Conservation (phyloP, 1,284 basidiomycete species). For the Papiliotrema laurentii region DNA sequence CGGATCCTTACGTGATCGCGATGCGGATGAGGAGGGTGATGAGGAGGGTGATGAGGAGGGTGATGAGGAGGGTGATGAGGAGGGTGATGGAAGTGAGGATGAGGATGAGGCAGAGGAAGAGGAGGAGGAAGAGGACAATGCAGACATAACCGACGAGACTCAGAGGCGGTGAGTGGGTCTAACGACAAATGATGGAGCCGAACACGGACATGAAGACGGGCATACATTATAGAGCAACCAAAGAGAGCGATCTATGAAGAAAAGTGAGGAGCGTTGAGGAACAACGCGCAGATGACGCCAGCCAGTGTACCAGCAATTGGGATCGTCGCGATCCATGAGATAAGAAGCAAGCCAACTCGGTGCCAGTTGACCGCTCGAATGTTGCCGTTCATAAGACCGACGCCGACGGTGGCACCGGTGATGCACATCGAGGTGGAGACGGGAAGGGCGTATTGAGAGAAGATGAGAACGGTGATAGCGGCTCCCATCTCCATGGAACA, state of each 20-base stretch:
- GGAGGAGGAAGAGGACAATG: background rate
- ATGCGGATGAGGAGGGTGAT: background rate
- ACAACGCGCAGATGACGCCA: slow-evolving; percentile 40
- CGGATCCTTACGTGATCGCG: background rate
- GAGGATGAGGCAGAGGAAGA: background rate
- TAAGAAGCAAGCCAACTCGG: slow-evolving; percentile 29
- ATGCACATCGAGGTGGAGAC: slow-evolving; percentile 51
- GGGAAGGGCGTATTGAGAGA: slow-evolving; percentile 48
- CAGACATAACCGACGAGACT: background rate
- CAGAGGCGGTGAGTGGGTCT: too few species aligned
- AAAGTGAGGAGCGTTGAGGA: slow-evolving; percentile 47
- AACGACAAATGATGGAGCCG: too few species aligned
- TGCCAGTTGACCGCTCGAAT: slow-evolving; percentile 46
- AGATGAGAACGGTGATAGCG: slow-evolving; percentile 49
- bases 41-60: background rate
- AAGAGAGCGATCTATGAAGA: too few species aligned
- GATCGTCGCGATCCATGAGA: slow-evolving; percentile 47
- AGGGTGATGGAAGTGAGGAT: background rate
- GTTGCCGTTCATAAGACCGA: slow-evolving; percentile 48
- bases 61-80: background rate
- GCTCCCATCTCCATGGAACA: slow-evolving; percentile 52
- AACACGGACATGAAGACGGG: background rate
- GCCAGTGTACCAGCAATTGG: slow-evolving; percentile 46
- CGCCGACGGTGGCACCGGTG: slow-evolving; percentile 51
- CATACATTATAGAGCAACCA: background rate